Conservation (phyloP, 129 eudicot species). For the Solidago caesia region DNA sequence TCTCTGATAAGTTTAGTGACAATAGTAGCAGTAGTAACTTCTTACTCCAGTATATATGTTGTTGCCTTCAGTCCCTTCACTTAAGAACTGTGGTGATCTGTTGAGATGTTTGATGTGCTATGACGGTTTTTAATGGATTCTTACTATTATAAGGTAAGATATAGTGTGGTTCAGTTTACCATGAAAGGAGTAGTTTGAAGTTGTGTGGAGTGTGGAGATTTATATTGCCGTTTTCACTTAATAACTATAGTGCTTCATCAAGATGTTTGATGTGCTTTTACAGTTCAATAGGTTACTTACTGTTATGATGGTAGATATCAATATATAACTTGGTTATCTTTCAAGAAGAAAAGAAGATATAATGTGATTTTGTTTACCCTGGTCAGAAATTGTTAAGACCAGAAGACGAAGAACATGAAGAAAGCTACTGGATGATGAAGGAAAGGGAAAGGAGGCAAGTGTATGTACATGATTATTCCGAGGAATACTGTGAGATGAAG, state of each 20-base stretch:
- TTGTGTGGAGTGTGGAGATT: no score
- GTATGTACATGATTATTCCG: conserved; percentile 66
- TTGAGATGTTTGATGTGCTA: not conserved
- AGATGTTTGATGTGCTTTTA: conserved; percentile 19
- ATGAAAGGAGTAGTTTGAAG: no score
- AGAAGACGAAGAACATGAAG: conserved; percentile 69
- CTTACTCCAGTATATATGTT: not conserved
- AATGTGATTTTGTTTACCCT: conserved; percentile 2
- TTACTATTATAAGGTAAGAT: not conserved
- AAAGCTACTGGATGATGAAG: conserved; percentile 68
- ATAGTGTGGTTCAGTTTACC: not conserved
- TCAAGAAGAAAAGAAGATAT: not conserved
- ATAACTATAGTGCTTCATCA: not conserved
- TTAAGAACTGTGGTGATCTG: not conserved
- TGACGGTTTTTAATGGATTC: not conserved
- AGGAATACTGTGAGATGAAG: conserved; percentile 61
- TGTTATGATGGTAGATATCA: not conserved
- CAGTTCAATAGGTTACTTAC: conserved; percentile 1
- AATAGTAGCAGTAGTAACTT: no score
- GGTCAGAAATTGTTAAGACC: conserved; percentile 51
- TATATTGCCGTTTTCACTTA: not conserved
- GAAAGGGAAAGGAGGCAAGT: conserved; percentile 84
- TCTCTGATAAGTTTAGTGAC: not conserved
- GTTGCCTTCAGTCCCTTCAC: not conserved
- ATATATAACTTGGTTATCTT: not conserved